Evolutionary conservation across 78 protist species (phyloP), one percentile per base, ranked within the genome.

Genomic region (Polysphondylium violaceum): DNA sequence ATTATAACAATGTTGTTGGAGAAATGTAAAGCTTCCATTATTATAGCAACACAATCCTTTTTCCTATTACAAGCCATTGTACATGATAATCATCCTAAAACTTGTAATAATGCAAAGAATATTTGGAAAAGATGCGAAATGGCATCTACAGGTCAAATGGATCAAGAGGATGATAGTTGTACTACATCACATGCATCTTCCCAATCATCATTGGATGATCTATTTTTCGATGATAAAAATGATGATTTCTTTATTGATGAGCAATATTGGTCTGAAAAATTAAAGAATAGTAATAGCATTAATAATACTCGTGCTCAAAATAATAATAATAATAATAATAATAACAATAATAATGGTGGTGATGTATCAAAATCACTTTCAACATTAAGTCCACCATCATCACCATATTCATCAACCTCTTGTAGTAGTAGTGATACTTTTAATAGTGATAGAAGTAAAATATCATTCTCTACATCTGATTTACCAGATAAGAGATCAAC

Each of bases 1-100:
- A 78, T 78, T 2, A 55, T 78, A 19, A 14, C 27, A 36, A 78
- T 78, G 88, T 51, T 78, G 36, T 43, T 78, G 11, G 76, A 78
- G 38, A 78, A 78, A 65, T 78, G 88, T 78, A 78, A 58, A 78
- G n/a, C 43, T 36, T 78, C 88, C 23, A 27, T 78, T 35, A 53
- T 78, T 16, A 65, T 78, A 19, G 88, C 88, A 16, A 63, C 72
- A 17, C 88, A 78, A 65, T 47, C 88, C 6, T 78, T 58, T 21
- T 78, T 78, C 51, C 38, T 78, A 61, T 35, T 78, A 17, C 40
- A 61, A 6, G 41, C 88, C 31, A 64, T 41, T 51, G 63, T 69
- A n/a, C 23, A 69, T 27, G 88, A 78, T 65, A 41, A 65, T 31
- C 44, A 78, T 78, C 75, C 88, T 36, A 23, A 27, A n/a, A 78